Evolutionary conservation across 2,329 filamentous ascomycete genomes (phyloP).

Genomic region (Colletotrichum sp.): DNA sequence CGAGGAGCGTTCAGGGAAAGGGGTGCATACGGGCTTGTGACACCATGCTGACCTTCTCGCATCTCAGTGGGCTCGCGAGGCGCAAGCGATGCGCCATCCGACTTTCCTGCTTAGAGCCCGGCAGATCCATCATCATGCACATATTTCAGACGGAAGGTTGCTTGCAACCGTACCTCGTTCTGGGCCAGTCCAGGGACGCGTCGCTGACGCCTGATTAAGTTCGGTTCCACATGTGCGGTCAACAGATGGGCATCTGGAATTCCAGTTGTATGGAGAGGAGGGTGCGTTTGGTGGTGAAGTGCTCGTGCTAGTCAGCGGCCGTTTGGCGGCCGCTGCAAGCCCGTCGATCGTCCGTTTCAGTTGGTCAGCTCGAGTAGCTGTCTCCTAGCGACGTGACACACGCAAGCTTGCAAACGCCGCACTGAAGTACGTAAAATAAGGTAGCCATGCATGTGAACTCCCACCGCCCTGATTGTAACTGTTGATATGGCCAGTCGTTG

Average conservation of each 20-base stretch:
- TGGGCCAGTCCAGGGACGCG: not conserved
- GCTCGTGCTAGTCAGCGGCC: not conserved
- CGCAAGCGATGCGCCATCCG: not conserved
- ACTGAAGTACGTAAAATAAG: not conserved
- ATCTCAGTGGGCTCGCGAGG: not conserved
- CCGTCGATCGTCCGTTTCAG: not conserved
- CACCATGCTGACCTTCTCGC: not conserved
- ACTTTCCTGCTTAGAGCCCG: not conserved
- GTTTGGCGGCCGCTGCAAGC: not conserved
- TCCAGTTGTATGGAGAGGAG: not conserved
- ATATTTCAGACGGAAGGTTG: not conserved
- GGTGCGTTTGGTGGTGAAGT: not conserved
- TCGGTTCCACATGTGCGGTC: not conserved
- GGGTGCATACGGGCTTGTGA: not conserved
- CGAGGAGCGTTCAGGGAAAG: not conserved
- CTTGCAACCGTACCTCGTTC: not conserved
- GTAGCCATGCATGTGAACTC: not conserved
- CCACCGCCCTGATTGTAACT: not conserved
- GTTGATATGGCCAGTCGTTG: not conserved
- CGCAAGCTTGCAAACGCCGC: not conserved
- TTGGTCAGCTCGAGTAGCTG: not conserved
- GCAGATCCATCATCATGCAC: not conserved
- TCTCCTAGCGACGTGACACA: not conserved
- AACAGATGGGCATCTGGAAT: not conserved
- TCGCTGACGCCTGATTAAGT: not conserved